phyloP scores from a whole-genome alignment of 257 asterid genomes.

The Solanum ahanhuiri region DNA sequence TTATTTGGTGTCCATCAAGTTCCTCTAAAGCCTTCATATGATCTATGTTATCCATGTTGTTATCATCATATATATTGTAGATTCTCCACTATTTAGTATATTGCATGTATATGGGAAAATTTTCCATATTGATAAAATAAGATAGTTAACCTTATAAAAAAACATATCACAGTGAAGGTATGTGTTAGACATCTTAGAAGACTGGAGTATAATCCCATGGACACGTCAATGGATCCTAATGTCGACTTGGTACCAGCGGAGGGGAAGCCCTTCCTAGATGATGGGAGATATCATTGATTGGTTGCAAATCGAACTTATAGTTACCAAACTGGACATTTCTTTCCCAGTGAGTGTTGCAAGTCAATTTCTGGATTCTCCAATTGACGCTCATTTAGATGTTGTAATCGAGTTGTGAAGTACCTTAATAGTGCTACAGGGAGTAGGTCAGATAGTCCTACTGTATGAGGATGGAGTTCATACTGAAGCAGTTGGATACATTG shows the following conservation, averaged over 20 bases:
- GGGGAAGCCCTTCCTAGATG: neutral
- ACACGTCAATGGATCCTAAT: neutral
- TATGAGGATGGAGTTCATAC: neutral
- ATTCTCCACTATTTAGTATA: neutral
- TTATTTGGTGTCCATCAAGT: too few species aligned
- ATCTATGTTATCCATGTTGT: too few species aligned
- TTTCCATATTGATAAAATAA: neutral
- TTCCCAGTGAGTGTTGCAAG: neutral
- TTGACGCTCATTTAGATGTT: neutral
- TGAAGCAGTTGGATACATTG: neutral
- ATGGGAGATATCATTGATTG: neutral
- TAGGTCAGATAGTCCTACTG: neutral
- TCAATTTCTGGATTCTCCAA: neutral
- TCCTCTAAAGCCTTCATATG: too few species aligned
- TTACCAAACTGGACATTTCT: neutral
- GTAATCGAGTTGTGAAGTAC: neutral
- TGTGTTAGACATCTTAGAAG: neutral
- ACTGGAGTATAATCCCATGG: neutral
- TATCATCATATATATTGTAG: neutral
- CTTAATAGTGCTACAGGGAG: neutral
- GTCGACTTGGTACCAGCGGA: neutral
- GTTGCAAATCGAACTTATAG: neutral
- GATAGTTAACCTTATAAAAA: neutral
- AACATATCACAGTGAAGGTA: neutral
- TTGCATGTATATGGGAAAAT: neutral